Evolutionary conservation across 2,329 filamentous ascomycete species (phyloP).

Genomic region (Aspergillus sp.): DNA sequence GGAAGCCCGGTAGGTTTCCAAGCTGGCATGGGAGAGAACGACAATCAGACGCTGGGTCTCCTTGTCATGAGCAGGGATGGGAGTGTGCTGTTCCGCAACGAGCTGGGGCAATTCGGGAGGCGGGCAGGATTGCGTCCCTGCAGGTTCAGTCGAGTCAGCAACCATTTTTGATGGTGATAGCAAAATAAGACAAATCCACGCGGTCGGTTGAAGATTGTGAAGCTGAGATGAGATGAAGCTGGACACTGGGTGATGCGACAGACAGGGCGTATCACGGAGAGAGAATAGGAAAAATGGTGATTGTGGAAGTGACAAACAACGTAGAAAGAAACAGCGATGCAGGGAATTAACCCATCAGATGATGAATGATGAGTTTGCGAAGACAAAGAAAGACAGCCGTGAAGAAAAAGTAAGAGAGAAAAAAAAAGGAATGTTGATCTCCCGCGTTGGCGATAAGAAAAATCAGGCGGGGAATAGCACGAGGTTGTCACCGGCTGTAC

Average conservation of each 20-base stretch:
- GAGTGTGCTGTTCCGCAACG: constrained; percentile 86
- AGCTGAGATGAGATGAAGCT: background rate
- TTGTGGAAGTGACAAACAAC: too few relatives aligned
- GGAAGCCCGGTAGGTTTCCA: constrained; percentile 95
- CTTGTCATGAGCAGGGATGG: constrained; percentile 84
- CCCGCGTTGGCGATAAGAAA: constrained; percentile 1
- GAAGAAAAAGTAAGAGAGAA: background rate
- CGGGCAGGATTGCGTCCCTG: constrained; percentile 92
- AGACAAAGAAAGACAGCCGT: background rate
- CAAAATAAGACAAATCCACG: background rate
- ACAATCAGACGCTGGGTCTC: constrained; percentile 90
- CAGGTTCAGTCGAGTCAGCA: constrained; percentile 29
- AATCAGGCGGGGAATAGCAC: background rate
- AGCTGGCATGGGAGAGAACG: constrained; percentile 92
- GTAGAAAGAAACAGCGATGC: background rate
- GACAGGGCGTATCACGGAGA: background rate
- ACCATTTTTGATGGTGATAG: constrained; percentile 13
- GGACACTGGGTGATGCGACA: background rate
- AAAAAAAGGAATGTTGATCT: constrained; percentile 3
- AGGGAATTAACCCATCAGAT: background rate
- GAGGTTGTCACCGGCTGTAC: background rate
- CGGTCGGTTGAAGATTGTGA: constrained; percentile 3
- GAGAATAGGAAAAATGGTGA: background rate
- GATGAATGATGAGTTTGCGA: too few relatives aligned
- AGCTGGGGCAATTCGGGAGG: constrained; percentile 88